Evolutionary conservation across 179 eudicot species (phyloP), one percentile per base, ranked within the genome.

Genomic region (Actinidia arguta): DNA sequence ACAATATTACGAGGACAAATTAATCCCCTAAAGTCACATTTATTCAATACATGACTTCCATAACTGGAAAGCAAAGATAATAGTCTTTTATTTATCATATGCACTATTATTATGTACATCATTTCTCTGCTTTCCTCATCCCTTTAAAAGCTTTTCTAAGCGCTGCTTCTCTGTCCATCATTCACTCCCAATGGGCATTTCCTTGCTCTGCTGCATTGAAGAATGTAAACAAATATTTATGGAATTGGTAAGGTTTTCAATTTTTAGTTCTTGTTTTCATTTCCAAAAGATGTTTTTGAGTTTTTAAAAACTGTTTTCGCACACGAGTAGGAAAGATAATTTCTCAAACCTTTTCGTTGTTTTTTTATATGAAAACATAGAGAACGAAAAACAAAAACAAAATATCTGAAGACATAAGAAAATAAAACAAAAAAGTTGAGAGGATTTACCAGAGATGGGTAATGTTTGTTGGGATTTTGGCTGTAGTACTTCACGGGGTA

Each of bases 401-500:
- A 22, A 5, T 31, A 31, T 39, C 2, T 39, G 3, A 39, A 1
- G 3, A 1, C 4, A 39, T 39, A 39, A 3, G 12, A 5, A 1
- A 73, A 25, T n/a, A 48, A 51, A 73, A 12, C 31, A 68, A 4
- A 6, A 5, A 93, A 92, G 59, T 92, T 90, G 0, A 89, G 88
- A 14, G 92, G 93, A n/a, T 55, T 79, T 25, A 85, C 73, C 3
- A 93, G 94, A 18, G 95, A 86, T 3, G 94, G 95, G 56, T 93
- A 91, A 0, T 94, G 95, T 81, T 91, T 92, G 13, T 93, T 92
- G 1, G 95, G 94, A 77, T 92, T 92, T 61, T 54, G 63, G 25
- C 94, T 88, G 4, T 39, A 39, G 3, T 39, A 85, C 89, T 92
- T 92, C 73, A 84, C 63, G 0, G 42, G 42, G 42, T 39, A 1